Conservation (phyloP, 1,284 basidiomycete genomes). For the Puccinia hordei region DNA sequence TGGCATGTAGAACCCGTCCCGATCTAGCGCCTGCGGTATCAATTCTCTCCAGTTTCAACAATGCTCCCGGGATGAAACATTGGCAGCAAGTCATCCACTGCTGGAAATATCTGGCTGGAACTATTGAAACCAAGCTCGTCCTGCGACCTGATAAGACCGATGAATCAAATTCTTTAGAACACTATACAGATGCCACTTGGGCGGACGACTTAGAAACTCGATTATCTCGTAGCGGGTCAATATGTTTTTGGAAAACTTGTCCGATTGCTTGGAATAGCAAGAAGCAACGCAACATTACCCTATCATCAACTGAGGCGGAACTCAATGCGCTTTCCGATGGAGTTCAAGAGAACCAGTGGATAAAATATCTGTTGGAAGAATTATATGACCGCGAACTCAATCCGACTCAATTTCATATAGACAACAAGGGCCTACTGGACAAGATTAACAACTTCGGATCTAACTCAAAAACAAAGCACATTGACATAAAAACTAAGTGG, state of each 20-base stretch:
- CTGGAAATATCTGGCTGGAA: neutral
- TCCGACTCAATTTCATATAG: neutral
- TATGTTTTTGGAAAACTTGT: neutral
- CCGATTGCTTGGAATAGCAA: constrained; percentile 16
- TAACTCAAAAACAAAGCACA: neutral
- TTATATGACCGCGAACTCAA: neutral
- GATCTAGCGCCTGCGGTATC: neutral
- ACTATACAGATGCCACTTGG: constrained; percentile 6
- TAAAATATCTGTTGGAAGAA: neutral
- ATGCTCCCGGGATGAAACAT: neutral
- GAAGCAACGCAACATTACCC: neutral
- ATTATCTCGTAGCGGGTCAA: neutral
- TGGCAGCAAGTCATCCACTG: neutral
- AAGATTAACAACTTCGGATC: neutral
- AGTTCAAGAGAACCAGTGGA: neutral
- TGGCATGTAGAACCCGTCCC: neutral
- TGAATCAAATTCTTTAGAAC: neutral
- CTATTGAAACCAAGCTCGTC: neutral
- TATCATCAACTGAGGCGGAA: neutral
- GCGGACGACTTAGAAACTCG: neutral
- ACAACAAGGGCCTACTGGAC: neutral
- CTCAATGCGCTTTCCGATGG: neutral
- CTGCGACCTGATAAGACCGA: neutral
- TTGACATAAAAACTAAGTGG: neutral
- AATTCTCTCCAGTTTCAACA: neutral